phyloP scores from a whole-genome alignment of 495 filamentous ascomycete species.

The Neurospora sp. region DNA sequence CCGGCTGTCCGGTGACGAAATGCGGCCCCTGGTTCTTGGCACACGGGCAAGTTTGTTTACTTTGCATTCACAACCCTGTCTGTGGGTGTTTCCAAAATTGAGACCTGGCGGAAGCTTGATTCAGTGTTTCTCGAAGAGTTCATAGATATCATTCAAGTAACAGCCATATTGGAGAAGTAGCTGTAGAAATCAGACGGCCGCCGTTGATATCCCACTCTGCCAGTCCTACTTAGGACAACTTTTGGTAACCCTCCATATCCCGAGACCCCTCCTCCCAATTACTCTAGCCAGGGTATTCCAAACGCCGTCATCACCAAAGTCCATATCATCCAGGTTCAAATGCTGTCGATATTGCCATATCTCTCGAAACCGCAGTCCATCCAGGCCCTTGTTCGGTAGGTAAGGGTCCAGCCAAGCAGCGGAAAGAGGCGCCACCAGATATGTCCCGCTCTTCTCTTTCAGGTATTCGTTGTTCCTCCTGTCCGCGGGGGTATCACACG shows the following conservation, averaged over 20 bases:
- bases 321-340: conserved; percentile 85
- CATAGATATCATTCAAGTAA: background rate
- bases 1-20: background rate
- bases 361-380: conserved; percentile 46
- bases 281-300: conserved; percentile 63
- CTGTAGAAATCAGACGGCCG: background rate
- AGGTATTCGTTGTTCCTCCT: conserved; percentile 38
- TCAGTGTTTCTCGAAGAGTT: background rate
- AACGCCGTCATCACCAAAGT: conserved; percentile 78
- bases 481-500: conserved; percentile 46
- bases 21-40: background rate
- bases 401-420: conserved; percentile 61
- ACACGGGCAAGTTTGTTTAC: background rate
- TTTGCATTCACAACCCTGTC: background rate
- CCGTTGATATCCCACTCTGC: background rate
- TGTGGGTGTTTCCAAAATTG: background rate
- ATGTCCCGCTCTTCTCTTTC: conserved; percentile 44
- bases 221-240: conserved; percentile 24
- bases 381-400: conserved; percentile 35
- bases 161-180: background rate
- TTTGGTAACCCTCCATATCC: conserved; percentile 65
- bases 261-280: conserved; percentile 69
- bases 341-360: conserved; percentile 67
- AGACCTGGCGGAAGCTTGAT: background rate
- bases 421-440: conserved; percentile 62